phyloP scores from a whole-genome alignment of 1,139 yeast species.

The Debaryomyces sp. region DNA sequence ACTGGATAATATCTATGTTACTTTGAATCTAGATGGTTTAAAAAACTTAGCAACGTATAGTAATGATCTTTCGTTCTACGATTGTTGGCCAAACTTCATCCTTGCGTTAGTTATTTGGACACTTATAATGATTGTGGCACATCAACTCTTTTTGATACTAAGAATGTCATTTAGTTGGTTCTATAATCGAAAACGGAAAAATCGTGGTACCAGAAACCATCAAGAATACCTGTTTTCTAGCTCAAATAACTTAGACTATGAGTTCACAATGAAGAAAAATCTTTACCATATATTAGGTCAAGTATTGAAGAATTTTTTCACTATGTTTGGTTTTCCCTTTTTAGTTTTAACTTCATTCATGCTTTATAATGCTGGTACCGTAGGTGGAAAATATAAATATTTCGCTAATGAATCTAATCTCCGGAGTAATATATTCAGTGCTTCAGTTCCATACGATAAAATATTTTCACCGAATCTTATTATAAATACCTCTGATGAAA shows the following conservation, averaged over 20 bases:
- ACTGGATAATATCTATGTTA: slow-evolving; percentile 39
- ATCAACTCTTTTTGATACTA: slow-evolving; percentile 25
- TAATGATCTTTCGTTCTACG: slow-evolving; percentile 24
- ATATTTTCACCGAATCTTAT: slow-evolving; percentile 21
- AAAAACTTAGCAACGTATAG: slow-evolving; percentile 32
- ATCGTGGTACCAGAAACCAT: too few relatives aligned
- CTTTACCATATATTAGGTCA: slow-evolving; percentile 36
- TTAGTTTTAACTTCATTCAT: slow-evolving; percentile 44
- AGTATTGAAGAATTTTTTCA: slow-evolving; percentile 33
- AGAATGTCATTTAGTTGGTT: slow-evolving; percentile 18
- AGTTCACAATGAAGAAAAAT: slow-evolving; percentile 23
- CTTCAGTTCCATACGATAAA: slow-evolving; percentile 29
- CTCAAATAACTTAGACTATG: neutral
- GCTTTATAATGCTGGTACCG: slow-evolving; percentile 28
- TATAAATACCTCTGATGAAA: neutral
- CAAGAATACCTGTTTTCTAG: neutral
- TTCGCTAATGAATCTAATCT: slow-evolving; percentile 20
- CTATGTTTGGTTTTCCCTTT: slow-evolving; percentile 48
- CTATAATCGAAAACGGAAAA: slow-evolving; percentile 10
- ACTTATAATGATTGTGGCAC: slow-evolving; percentile 21
- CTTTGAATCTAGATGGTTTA: slow-evolving; percentile 37
- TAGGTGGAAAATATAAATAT: slow-evolving; percentile 14
- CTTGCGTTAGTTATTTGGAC: slow-evolving; percentile 35
- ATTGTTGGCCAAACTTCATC: slow-evolving; percentile 50
- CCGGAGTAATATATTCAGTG: slow-evolving; percentile 27